phyloP scores from a whole-genome alignment of 257 asterid genomes.

The Schizonepeta tenuifolia region DNA sequence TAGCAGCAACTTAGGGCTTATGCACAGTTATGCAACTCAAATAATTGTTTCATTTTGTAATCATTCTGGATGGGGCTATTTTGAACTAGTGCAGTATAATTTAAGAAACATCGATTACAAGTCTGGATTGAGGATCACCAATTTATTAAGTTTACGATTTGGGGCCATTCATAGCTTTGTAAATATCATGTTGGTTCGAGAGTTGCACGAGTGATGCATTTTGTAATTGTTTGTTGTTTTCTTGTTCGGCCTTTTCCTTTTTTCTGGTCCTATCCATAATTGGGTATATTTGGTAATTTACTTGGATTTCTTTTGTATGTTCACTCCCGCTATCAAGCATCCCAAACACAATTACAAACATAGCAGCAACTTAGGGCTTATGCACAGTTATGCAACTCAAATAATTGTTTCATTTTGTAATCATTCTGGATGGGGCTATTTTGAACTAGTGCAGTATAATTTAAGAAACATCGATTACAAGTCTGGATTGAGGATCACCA shows the following conservation, averaged over 20 bases:
- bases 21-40: not conserved
- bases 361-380: not conserved
- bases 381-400: not conserved
- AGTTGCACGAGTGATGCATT: slow-evolving; percentile 11
- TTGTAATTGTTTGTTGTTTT: not conserved
- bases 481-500: not conserved
- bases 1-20: not conserved
- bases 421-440: slow-evolving; percentile 2
- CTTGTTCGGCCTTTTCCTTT: no score
- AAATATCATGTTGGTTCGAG: no score
- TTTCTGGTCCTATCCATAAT: not conserved
- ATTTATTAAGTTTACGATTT: not conserved
- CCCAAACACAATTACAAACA: not conserved
- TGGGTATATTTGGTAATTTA: not conserved
- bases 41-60: not conserved
- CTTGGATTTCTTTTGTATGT: not conserved
- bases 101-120: not conserved
- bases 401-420: not conserved
- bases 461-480: not conserved
- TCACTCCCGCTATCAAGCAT: not conserved
- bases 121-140: not conserved
- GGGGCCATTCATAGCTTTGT: not conserved
- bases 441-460: not conserved
- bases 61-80: slow-evolving; percentile 2
- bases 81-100: not conserved